Conservation (phyloP, 192 early-diverging fungal genomes). For the Backusella circina region DNA sequence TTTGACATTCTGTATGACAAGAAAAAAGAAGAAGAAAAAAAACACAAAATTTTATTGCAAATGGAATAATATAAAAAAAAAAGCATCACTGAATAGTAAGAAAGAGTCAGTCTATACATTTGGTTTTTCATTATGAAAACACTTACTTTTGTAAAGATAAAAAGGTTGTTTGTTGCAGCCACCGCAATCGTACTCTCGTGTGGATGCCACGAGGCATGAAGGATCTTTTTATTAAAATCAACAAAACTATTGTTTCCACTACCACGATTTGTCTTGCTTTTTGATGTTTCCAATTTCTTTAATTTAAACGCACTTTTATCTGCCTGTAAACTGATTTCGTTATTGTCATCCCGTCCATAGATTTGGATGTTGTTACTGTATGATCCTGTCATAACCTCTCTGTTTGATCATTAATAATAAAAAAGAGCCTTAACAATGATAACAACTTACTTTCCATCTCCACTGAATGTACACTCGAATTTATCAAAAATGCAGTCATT, state of each 20-base stretch:
- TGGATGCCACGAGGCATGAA: conserved; percentile 99
- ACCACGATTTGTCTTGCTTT: conserved; percentile 52
- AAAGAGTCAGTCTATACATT: too few relatives aligned
- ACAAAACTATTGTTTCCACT: conserved; percentile 52
- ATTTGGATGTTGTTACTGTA: conserved; percentile 99
- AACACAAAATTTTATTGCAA: too few relatives aligned
- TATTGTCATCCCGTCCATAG: conserved; percentile 77
- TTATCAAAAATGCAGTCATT: conserved; percentile 77
- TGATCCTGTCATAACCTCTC: conserved; percentile 89
- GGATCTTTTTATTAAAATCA: conserved; percentile 96
- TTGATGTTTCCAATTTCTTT: conserved; percentile 79
- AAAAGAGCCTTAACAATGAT: too few relatives aligned
- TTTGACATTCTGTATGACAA: too few relatives aligned
- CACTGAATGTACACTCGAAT: conserved; percentile 98
- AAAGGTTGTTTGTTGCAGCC: conserved; percentile 99
- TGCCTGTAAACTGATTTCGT: conserved; percentile 88
- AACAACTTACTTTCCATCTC: conserved; percentile 81
- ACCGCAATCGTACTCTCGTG: conserved; percentile 96
- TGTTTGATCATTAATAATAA: conserved; percentile 22
- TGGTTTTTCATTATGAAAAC: neutral
- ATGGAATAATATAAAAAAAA: too few relatives aligned
- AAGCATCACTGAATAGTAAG: too few relatives aligned
- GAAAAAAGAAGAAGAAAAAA: too few relatives aligned
- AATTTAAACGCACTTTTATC: conserved; percentile 98
- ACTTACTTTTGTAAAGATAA: conserved; percentile 75